Conservation (phyloP, 2,329 filamentous ascomycete genomes). For the Alternaria longipes region DNA sequence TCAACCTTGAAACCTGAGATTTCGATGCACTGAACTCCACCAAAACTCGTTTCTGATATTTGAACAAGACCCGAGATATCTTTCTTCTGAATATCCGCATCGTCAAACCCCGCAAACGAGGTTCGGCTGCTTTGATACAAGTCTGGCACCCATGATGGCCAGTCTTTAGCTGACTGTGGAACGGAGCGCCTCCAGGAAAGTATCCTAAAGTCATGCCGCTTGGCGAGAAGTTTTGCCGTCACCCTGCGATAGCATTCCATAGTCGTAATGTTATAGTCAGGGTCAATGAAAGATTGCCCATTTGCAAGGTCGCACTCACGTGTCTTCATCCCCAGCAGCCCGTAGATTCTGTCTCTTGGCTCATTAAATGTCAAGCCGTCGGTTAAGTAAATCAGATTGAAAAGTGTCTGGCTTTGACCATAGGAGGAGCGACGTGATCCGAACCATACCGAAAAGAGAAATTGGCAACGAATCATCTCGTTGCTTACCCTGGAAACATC, state of each 20-base stretch:
- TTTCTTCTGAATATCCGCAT: neutral
- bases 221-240: neutral
- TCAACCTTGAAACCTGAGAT: neutral
- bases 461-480: no score
- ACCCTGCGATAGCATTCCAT: neutral
- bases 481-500: no score
- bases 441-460: no score
- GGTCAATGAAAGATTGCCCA: neutral
- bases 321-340: neutral
- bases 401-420: no score
- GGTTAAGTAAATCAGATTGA: neutral
- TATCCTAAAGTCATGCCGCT: neutral
- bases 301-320: neutral
- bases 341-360: neutral
- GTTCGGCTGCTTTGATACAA: no score
- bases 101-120: no score
- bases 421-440: no score
- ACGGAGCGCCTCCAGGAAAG: neutral
- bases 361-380: neutral
- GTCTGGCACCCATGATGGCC: neutral
- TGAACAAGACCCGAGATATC: neutral
- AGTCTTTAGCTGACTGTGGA: neutral
- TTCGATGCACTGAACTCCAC: neutral
- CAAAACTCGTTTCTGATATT: neutral
- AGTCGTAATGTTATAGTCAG: neutral